Conservation (phyloP, 2,329 filamentous ascomycete species). For the Fusarium solani-melongenae region DNA sequence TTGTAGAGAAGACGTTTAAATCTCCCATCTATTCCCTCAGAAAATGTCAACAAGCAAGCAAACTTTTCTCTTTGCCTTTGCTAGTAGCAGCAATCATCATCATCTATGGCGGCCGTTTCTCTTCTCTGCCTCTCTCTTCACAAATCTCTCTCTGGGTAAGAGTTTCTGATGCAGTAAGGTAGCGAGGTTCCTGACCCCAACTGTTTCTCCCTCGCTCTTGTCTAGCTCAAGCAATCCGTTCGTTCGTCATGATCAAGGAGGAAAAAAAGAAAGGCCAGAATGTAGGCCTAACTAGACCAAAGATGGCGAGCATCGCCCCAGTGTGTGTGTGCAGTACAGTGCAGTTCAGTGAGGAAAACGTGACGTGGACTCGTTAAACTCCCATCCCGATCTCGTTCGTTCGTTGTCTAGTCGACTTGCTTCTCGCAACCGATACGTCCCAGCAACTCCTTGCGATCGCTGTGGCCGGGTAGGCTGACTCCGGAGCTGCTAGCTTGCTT, state of each 20-base stretch:
- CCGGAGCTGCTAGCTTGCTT: constrained; percentile 65
- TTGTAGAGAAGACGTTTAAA: constrained; percentile 15
- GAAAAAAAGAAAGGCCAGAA: constrained; percentile 17
- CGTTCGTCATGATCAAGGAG: background rate
- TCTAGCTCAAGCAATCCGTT: constrained; percentile 14
- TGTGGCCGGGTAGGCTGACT: constrained; percentile 76
- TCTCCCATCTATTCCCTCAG: constrained; percentile 22
- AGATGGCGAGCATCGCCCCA: constrained; percentile 17
- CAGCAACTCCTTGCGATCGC: constrained; percentile 82
- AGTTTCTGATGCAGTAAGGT: constrained; percentile 15
- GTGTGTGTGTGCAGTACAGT: constrained; percentile 23
- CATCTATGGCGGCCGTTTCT: constrained; percentile 37
- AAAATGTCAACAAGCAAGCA: constrained; percentile 27
- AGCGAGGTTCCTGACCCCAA: constrained; percentile 30
- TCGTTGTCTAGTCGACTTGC: constrained; percentile 62
- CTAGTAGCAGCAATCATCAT: constrained; percentile 26
- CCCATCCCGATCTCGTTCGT: constrained; percentile 13
- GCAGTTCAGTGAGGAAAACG: constrained; percentile 19
- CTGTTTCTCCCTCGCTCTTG: constrained; percentile 7
- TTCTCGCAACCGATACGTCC: constrained; percentile 87
- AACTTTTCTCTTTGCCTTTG: constrained; percentile 40
- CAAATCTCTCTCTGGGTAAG: constrained; percentile 19
- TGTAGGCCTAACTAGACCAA: constrained; percentile 7
- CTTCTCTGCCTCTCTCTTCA: constrained; percentile 22
- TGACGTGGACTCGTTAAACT: constrained; percentile 31